Base-by-base conservation (phyloP, 2,329 filamentous ascomycete genomes). In the Neurospora crassa region DNA sequence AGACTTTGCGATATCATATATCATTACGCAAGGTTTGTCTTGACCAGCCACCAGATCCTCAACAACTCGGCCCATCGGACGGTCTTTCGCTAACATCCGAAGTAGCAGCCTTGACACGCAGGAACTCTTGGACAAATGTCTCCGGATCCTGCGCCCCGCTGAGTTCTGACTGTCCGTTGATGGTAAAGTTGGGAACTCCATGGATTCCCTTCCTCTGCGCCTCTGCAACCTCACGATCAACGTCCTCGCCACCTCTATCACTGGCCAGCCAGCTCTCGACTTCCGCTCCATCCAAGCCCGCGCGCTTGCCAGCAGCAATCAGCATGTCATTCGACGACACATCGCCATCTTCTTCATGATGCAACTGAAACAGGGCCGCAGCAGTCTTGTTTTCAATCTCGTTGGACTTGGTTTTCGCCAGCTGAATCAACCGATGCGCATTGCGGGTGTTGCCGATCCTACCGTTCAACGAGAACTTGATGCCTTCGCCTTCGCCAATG, bases 381-480 rank as follows among this genome's bases (percentile, higher is more conserved):
- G 91, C 84, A 14, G 92, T 85, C 68, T 82, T 81, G 43, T 86
- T 89, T 82, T 92, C 87, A 68, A 85, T 75, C 67, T 86, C 81
- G 29, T 78, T 78, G 3, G 82, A 79, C 71, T 81, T 79, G 78
- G 82, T 77, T 84, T 89, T 81, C 80, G 83, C 92, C 70, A 94
- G 85, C 81, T 94, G 89, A 67, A 94, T 86, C 72, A 95, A 78
- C 3, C 93, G 87, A 80, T 97, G 93, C 71, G 91, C 91, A 76
- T 96, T 91, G 24, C 92, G 85, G 20, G 93, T 95, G 77, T 90
- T 92, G 68, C 94, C 94, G 6, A 89, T 89, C 74, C 85, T 88
- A 70, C 92, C 91, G 14, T 87, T 86, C 74, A 90, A 92, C 29
- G 86, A 87, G 81, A 96, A 96, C 68, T 87, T 81, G 77, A 97